A percentile compares a stretch with the other conserved stretches of the same genome.
Conservation (phyloP, 2,329 filamentous ascomycete species). For the Piedraia hortae region DNA sequence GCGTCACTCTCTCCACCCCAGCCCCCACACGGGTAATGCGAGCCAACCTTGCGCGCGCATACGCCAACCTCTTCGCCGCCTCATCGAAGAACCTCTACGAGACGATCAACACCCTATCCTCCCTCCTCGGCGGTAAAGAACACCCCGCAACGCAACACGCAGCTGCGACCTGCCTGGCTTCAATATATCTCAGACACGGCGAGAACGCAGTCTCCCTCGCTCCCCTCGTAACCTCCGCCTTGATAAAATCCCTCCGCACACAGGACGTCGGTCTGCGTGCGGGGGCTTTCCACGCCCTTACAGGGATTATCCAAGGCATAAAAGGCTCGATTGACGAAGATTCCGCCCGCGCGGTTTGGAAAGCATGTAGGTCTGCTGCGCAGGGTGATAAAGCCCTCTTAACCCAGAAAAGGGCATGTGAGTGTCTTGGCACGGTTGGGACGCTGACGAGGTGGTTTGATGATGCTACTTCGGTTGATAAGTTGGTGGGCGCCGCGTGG, state of each 20-base stretch:
- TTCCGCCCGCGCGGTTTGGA: conserved; percentile 77
- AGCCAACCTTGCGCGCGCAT: conserved; percentile 63
- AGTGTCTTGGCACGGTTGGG: conserved; percentile 47
- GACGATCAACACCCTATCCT: conserved; percentile 75
- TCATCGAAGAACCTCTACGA: conserved; percentile 88
- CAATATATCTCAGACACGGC: conserved; percentile 73
- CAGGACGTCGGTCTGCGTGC: conserved; percentile 61
- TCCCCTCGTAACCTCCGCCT: conserved; percentile 38
- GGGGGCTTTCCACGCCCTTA: conserved; percentile 45
- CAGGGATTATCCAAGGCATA: conserved; percentile 51
- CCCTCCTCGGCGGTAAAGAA: too few species aligned
- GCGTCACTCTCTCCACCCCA: conserved; percentile 57
- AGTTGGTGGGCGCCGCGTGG: conserved; percentile 53
- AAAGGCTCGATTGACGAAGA: conserved; percentile 54
- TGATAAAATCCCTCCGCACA: conserved; percentile 56
- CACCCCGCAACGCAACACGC: conserved; percentile 64
- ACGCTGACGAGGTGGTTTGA: conserved; percentile 57
- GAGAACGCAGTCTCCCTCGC: conserved; percentile 76
- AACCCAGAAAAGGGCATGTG: conserved; percentile 52
- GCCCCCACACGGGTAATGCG: conserved; percentile 68
- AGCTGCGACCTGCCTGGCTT: conserved; percentile 60
- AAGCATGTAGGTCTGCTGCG: conserved; percentile 53
- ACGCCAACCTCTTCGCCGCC: conserved; percentile 54
- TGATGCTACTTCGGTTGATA: conserved; percentile 74
- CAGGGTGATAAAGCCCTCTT: conserved; percentile 57